phyloP scores from a whole-genome alignment of 768 basidiomycete species.

The Inosperma sp. region DNA sequence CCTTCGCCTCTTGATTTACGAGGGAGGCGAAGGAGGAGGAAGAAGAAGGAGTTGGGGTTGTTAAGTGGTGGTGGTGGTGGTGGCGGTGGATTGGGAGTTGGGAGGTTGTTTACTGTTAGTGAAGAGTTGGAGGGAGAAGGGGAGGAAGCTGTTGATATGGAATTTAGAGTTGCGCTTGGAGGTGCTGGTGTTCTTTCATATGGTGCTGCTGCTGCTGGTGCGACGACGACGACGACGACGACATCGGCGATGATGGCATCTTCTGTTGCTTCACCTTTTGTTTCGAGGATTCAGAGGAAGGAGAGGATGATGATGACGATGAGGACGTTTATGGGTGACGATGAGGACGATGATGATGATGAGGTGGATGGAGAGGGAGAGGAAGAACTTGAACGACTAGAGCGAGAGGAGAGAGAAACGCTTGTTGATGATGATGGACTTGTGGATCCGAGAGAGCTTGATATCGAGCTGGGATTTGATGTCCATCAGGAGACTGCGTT shows the following conservation, averaged over 20 bases:
- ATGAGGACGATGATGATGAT: constrained; percentile 20
- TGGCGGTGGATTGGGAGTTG: constrained; percentile 7
- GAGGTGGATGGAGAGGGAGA: constrained; percentile 12
- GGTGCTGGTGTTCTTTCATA: constrained; percentile 4
- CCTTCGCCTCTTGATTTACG: constrained; percentile 11
- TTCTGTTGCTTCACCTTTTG: too few relatives aligned
- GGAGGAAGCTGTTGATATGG: constrained; percentile 22
- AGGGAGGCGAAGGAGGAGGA: constrained; percentile 11
- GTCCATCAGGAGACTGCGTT: constrained; percentile 9
- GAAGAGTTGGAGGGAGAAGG: constrained; percentile 34
- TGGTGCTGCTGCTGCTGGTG: too few relatives aligned
- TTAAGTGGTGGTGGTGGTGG: constrained; percentile 1
- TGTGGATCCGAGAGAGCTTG: constrained; percentile 25
- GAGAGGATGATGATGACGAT: constrained; percentile 7
- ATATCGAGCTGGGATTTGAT: constrained; percentile 27
- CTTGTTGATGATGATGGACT: constrained; percentile 21
- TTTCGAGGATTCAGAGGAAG: constrained; percentile 14
- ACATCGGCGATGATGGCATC: too few relatives aligned
- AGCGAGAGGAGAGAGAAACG: not conserved
- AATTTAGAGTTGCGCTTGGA: constrained; percentile 15
- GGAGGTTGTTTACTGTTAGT: constrained; percentile 38
- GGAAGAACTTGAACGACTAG: not conserved
- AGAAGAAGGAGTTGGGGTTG: constrained; percentile 11
- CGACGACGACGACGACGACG: too few relatives aligned
- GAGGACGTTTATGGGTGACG: constrained; percentile 22